Percentiles rank a stretch among this genome's conserved stretches.
Evolutionary conservation across 2,329 filamentous ascomycete species (phyloP).

Genomic region (Pseudogymnoascus sp.): DNA sequence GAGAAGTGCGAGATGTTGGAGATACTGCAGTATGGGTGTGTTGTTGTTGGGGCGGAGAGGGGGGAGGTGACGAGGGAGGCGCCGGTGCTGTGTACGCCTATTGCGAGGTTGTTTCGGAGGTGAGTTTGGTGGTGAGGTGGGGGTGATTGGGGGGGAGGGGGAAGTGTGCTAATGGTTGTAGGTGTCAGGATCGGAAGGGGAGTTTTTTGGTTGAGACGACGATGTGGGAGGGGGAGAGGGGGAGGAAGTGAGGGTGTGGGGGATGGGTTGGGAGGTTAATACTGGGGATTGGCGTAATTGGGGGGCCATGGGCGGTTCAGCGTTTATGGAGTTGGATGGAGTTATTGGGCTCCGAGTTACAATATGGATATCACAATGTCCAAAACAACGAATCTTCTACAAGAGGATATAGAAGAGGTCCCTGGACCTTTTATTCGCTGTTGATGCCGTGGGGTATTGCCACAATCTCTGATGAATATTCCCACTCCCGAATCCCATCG

Average conservation of each 20-base stretch:
- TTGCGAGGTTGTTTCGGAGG: slow-evolving; percentile 53
- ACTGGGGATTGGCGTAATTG: neutral
- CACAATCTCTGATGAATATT: neutral
- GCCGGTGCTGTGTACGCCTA: slow-evolving; percentile 45
- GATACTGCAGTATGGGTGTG: slow-evolving; percentile 54
- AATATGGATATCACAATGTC: neutral
- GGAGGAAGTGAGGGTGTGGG: neutral
- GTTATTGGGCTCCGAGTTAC: neutral
- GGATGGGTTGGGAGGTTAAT: neutral
- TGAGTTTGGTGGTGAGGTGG: slow-evolving; percentile 29
- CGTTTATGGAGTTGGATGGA: neutral
- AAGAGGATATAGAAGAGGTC: neutral
- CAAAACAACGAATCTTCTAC: neutral
- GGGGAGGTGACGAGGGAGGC: slow-evolving; percentile 30
- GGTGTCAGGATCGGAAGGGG: slow-evolving; percentile 50
- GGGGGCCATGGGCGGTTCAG: neutral
- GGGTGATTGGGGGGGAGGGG: neutral
- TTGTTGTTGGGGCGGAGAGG: slow-evolving; percentile 39
- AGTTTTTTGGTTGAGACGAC: slow-evolving; percentile 56
- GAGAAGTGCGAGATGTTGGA: slow-evolving; percentile 46
- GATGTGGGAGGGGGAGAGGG: slow-evolving; percentile 41
- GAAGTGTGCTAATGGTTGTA: slow-evolving; percentile 24
- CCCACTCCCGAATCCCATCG: neutral
- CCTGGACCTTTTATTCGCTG: neutral
- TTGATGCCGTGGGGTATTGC: neutral